Percentiles rank a stretch among this genome's conserved stretches.
Evolutionary conservation across 768 basidiomycete genomes (phyloP).

Genomic region (Mrakia blollopis): DNA sequence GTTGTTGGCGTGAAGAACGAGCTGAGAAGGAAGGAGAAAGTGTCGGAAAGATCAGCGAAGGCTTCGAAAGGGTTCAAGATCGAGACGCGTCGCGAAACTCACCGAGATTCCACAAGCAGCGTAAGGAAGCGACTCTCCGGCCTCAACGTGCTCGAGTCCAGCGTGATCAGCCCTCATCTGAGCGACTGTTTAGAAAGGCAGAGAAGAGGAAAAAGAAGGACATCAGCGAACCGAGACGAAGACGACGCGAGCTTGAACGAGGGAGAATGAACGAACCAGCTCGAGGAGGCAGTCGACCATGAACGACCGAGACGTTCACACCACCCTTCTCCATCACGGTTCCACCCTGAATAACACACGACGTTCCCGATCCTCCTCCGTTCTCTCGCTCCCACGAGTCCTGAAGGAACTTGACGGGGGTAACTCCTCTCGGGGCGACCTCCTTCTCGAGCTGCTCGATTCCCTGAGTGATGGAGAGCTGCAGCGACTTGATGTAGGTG

Average conservation of each 20-base stretch:
- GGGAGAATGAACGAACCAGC: slow-evolving; percentile 49
- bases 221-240: background rate
- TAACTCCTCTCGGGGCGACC: background rate
- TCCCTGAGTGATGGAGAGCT: slow-evolving; percentile 6
- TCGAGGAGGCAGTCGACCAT: slow-evolving; percentile 76
- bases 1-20: slow-evolving; percentile 90
- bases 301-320: slow-evolving; percentile 86
- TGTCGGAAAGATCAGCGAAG: background rate
- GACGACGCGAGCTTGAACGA: background rate
- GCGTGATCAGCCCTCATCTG: slow-evolving; percentile 93
- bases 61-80: background rate
- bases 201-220: background rate
- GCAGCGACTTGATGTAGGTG: slow-evolving; percentile 13
- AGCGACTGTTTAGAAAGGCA: slow-evolving; percentile 48
- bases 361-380: slow-evolving; percentile 56
- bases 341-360: slow-evolving; percentile 64
- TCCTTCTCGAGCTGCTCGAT: slow-evolving; percentile 22
- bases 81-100: background rate
- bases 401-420: slow-evolving; percentile 12
- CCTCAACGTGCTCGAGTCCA: slow-evolving; percentile 42
- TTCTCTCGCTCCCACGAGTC: slow-evolving; percentile 21
- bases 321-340: slow-evolving; percentile 88
- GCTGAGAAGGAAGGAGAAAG: slow-evolving; percentile 47
- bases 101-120: slow-evolving; percentile 72
- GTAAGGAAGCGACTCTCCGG: slow-evolving; percentile 64